Percentiles rank a stretch among this genome's conserved stretches.
Evolutionary conservation across 352 stramenopile genomes (phyloP).

Genomic region (Globisporangium ultimum): DNA sequence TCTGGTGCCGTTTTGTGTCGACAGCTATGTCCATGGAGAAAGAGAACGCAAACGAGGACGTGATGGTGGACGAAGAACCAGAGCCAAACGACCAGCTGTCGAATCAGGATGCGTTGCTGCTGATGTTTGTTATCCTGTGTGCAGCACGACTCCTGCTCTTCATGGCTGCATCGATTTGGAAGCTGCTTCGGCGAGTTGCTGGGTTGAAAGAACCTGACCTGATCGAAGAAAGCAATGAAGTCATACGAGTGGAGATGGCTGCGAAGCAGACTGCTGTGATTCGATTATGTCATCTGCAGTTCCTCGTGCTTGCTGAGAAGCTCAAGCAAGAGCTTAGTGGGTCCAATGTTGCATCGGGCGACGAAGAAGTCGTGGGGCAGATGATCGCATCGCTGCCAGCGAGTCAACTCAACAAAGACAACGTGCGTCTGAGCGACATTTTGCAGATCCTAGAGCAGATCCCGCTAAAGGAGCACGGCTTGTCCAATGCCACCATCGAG

Average conservation of each 20-base stretch:
- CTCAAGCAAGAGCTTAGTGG: slow-evolving; percentile 40
- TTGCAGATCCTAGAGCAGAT: slow-evolving; percentile 31
- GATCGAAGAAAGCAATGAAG: background rate
- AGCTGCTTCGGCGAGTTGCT: slow-evolving; percentile 12
- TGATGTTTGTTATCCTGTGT: slow-evolving; percentile 35
- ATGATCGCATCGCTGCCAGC: slow-evolving; percentile 29
- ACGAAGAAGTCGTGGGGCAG: slow-evolving; percentile 7
- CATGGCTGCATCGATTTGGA: slow-evolving; percentile 23
- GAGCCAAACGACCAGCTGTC: slow-evolving; percentile 35
- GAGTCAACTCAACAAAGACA: slow-evolving; percentile 8
- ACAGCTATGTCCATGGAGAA: background rate
- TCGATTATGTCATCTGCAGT: slow-evolving; percentile 40
- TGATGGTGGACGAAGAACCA: slow-evolving; percentile 20
- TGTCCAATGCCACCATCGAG: slow-evolving; percentile 23
- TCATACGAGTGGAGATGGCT: background rate
- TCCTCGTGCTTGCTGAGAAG: slow-evolving; percentile 40
- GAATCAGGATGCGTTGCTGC: slow-evolving; percentile 40
- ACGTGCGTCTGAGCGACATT: slow-evolving; percentile 12
- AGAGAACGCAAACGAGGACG: background rate
- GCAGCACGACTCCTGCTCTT: slow-evolving; percentile 24
- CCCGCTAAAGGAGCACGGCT: slow-evolving; percentile 28
- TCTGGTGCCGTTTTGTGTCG: slow-evolving; percentile 10
- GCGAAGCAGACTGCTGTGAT: slow-evolving; percentile 25
- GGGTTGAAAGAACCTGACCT: background rate
- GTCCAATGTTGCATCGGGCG: slow-evolving; percentile 13